Evolutionary conservation across 1,284 basidiomycete genomes (phyloP), one percentile per base, ranked within the genome.

Genomic region (Irpex rosettiformis): DNA sequence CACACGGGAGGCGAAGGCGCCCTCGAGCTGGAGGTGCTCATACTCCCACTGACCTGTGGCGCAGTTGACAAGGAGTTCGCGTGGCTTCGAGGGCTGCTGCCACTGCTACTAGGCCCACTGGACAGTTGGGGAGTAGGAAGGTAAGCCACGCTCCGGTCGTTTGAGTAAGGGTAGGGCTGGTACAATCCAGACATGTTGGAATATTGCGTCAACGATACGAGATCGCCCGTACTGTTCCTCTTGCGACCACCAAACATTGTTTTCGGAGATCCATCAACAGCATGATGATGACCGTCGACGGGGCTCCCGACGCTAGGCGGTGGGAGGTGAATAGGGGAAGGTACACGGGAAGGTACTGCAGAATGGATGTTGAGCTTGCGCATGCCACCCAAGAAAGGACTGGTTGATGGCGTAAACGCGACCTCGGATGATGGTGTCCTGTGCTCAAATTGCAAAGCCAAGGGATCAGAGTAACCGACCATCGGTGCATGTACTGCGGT

Each of bases 331-430:
- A 89, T 82, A 16, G 87, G 87, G 2, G 85, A 87, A 1, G 88
- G 84, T 0, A 82, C 88, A 52, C 87, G 79, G 11, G 84, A 86
- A 0, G 84, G 82, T 52, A 79, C 79, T 4, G 84, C 73, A 0
- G 85, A 87, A 65, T 89, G 86, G 47, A 91, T 80, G 65, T 89
- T 85, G 59, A 91, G 78, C 22, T 83, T 87, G 58, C 88, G 83
- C 70, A 96, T 77, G 3, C 92, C 89, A 0, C 89, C 91, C 18
- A 95, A 80, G 73, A 94, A 94, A 0, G 94, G 93, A 62, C 86
- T 89, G 0, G 90, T 89, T 22, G 82, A 84, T 1, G 86, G 86
- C 7, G 85, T 87, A 62, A 72, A 78, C 3, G 73, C 61, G 63
- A 75, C 75, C 54, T 76, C 74, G 22, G 64, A 61, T 27, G 59